Evolutionary conservation across 106 monocot species (phyloP), one percentile per base, ranked within the genome.

Genomic region (Alisma plantagoaquatica): DNA sequence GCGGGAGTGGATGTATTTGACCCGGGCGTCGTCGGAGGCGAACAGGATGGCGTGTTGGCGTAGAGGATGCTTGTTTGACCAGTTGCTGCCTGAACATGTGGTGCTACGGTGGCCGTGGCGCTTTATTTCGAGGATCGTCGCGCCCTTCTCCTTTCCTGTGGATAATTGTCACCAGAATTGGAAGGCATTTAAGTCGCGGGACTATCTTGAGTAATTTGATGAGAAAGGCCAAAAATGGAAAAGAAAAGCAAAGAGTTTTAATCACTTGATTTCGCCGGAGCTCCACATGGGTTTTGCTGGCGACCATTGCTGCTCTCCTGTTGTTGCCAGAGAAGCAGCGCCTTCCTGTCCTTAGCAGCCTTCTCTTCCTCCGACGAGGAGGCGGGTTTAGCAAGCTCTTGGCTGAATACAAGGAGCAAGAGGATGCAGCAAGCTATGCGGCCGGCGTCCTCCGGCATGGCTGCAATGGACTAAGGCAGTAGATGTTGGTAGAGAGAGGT

Each of bases 111-210:
- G 51, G 25, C 29, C 38, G 14, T 74, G 63, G 44, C 75, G 91
- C 41, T 43, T 77, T 45, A 85, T 67, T 60, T 85, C 85, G 25
- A 91, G 66, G 46, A 78, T 54, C 18, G 66, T 63, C 35, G 82
- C 60, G 15, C 70, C 77, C 0, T 70, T 70, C 22, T 56, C 65
- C 38, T 54, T 73, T 44, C 73, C 82, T 77, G 70, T n/a, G n/a
- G n/a, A n/a, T n/a, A n/a, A n/a, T n/a, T n/a, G n/a, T n/a, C n/a
- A n/a, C n/a, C n/a, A n/a, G 16, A 54, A 25, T 53, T 26, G 27
- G 29, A 33, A 11, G 27, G 16, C 32, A 4, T 20, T n/a, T 44
- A 3, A 28, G 17, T 16, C 21, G 15, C 16, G 43, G 29, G 46
- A 16, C 27, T 60, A 28, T 10, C 11, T 26, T 28, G 23, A 20